Base-by-base conservation (phyloP, 192 early-diverging fungal species). In the Chytriomyces sp. region DNA sequence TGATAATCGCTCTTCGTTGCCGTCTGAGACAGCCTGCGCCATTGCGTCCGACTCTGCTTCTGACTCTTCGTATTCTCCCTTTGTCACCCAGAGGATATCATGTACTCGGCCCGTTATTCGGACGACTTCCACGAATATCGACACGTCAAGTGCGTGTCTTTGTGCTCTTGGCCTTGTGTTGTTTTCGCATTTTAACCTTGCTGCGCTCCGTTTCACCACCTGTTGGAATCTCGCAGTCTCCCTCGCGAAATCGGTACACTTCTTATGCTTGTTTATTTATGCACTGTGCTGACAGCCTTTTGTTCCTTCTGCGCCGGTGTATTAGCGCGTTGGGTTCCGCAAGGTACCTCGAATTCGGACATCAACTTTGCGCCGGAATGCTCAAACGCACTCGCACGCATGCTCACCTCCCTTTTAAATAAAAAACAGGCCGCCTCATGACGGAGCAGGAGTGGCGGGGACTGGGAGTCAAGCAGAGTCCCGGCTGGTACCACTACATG, bases 401-500 rank as follows among this genome's bases (percentile, higher is more conserved):
- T 35, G 35, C 35, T 35, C 35, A 35, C 35, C n/a, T 7, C 35
- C n/a, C 26, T 3, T 64, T 35, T n/a, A 43, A 80, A 45, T 74
- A 71, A 28, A 57, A n/a, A 1, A 13, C 11, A 74, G 79, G 73
- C 9, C 61, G 79, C n/a, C 66, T 80, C 16, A 75, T 80, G 72
- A 68, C 73, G 28, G 80, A 81, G 50, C 13, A 8, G 7, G 80
- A 81, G 47, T 81, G 80, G 80, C 44, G 80, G 23, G 16, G 47
- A 9, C 48, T 78, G 24, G 80, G 80, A 48, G 71, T 81, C 16
- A 68, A 71, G 48, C 80, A 81, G 57, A 78, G 75, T 63, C 80
- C 63, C 3, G 80, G 80, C 5, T 81, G 80, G 80, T 66, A 69
- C 7, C 80, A 81, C 50, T 81, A 81, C 50, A 61, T 81, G 77